phyloP scores from a whole-genome alignment of 1,284 basidiomycete species.

The Schizophyllum amplum region DNA sequence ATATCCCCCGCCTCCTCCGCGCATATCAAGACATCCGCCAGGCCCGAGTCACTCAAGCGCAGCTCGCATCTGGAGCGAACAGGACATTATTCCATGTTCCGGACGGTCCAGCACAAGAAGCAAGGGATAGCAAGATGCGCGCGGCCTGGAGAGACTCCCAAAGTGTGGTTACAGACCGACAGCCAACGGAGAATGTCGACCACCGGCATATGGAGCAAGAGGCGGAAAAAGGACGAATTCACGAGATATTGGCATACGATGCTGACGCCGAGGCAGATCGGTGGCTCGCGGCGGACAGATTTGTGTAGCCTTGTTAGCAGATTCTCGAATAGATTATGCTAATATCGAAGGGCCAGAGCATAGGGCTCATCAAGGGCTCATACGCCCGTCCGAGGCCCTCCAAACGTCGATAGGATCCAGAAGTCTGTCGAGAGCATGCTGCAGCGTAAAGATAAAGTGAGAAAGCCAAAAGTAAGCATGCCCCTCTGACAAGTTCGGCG shows the following conservation, averaged over 20 bases:
- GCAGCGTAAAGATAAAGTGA: no score
- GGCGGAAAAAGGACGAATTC: background rate
- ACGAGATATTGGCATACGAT: constrained; percentile 10
- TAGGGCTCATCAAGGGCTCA: no score
- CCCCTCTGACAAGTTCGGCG: background rate
- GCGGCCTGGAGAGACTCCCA: constrained; percentile 16
- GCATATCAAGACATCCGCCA: constrained; percentile 25
- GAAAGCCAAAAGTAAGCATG: no score
- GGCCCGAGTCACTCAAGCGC: constrained; percentile 20
- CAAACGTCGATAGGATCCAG: no score
- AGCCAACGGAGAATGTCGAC: constrained; percentile 12
- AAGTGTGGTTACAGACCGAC: constrained; percentile 1
- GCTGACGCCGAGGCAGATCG: constrained; percentile 11
- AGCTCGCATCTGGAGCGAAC: constrained; percentile 21
- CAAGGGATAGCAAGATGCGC: constrained; percentile 24
- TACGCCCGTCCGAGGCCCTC: no score
- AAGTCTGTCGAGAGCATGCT: no score
- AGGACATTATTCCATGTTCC: constrained; percentile 26
- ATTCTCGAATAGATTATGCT: no score
- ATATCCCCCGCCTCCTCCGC: constrained; percentile 20
- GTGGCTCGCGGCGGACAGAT: constrained; percentile 7
- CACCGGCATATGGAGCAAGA: constrained; percentile 7
- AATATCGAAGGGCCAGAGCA: no score
- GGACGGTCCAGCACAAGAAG: constrained; percentile 27
- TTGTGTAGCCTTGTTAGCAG: background rate